These are phyloP conservation scores for Stagonosporopsis tanaceti DNA, from an alignment of 2,329 filamentous ascomycete genomes.

Conservation along the genomic window DNA sequence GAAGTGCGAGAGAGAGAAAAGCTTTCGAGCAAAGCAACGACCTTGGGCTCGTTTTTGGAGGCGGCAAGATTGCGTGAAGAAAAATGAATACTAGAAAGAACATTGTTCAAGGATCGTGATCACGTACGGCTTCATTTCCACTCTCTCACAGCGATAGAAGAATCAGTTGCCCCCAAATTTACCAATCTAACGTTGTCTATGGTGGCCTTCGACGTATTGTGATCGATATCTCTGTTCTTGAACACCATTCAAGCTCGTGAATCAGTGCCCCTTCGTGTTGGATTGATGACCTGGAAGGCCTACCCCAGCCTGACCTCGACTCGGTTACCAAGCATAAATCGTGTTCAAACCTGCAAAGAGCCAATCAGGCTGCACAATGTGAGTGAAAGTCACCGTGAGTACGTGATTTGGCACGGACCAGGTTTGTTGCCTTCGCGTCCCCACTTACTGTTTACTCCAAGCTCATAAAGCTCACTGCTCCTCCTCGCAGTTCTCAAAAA, in stretches of 20 bases:
- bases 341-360: neutral
- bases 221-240: too few species aligned
- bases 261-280: too few species aligned
- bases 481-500: too few species aligned
- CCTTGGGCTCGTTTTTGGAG: neutral
- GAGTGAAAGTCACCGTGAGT: neutral
- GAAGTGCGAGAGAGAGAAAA: neutral
- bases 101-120: neutral
- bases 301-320: too few species aligned
- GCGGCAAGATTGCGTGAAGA: neutral
- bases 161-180: too few species aligned
- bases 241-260: too few species aligned
- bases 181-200: too few species aligned
- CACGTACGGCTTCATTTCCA: neutral
- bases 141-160: too few species aligned
- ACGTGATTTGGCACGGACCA: neutral
- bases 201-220: too few species aligned
- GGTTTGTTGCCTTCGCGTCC: too few species aligned
- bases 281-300: too few species aligned
- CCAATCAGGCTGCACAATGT: neutral
- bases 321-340: neutral
- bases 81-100: neutral
- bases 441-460: neutral
- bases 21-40: neutral
- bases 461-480: too few species aligned